Conservation (phyloP, 2,329 filamentous ascomycete species). For the Fonsecaea monophora region DNA sequence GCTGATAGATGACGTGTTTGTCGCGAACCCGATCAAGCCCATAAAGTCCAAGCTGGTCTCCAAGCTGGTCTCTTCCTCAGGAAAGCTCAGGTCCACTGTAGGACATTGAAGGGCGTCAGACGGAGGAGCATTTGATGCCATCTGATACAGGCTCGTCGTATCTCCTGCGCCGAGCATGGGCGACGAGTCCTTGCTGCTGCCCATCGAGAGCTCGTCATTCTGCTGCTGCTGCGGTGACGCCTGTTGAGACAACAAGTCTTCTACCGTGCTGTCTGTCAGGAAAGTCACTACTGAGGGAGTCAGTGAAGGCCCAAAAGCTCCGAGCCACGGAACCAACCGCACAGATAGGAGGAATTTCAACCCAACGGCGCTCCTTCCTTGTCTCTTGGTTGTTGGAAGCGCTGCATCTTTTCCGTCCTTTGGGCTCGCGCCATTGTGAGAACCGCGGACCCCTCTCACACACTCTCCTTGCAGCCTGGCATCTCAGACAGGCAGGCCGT, state of each 20-base stretch:
- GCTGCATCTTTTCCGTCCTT: neutral
- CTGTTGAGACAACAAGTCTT: neutral
- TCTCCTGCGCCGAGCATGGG: neutral
- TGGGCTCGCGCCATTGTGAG: neutral
- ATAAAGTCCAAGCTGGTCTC: neutral
- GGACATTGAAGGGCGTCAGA: neutral
- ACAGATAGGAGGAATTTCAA: neutral
- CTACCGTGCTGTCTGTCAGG: neutral
- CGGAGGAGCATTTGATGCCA: neutral
- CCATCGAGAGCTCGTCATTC: neutral
- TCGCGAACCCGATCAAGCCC: neutral
- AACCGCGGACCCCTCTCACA: neutral
- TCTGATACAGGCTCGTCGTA: neutral
- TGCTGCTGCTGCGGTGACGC: neutral
- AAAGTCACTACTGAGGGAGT: neutral
- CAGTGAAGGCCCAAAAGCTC: neutral
- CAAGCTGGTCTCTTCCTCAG: neutral
- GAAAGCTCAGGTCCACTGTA: neutral
- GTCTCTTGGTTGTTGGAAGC: neutral
- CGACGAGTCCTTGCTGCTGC: neutral
- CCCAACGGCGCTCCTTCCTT: neutral
- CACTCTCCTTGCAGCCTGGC: neutral
- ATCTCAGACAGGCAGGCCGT: neutral
- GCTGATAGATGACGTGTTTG: neutral
- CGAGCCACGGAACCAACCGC: neutral